Conservation (phyloP, 2,329 filamentous ascomycete species). For the Fusarium sp. region DNA sequence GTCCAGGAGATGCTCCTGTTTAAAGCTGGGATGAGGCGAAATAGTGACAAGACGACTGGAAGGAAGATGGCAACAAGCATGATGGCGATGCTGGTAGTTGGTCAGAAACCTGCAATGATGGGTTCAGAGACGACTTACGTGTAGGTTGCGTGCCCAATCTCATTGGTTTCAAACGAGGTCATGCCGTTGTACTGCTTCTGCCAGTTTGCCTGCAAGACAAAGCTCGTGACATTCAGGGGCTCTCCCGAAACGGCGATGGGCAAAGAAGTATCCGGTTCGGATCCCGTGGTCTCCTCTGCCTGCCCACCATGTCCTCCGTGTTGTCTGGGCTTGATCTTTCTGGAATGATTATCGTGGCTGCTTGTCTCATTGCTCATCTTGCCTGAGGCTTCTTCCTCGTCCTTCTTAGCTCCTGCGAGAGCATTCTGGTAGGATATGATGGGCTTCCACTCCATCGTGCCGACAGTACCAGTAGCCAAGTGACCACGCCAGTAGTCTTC, state of each 20-base stretch:
- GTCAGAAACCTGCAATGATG: background rate
- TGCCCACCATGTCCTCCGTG: conserved; percentile 18
- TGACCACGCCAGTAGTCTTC: conserved; percentile 48
- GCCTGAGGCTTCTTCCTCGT: conserved; percentile 29
- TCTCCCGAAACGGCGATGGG: conserved; percentile 39
- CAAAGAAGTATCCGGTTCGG: conserved; percentile 24
- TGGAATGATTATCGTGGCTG: background rate
- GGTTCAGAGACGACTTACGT: conserved; percentile 7
- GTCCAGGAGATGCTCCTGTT: conserved; percentile 40
- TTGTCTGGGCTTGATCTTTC: conserved; percentile 21
- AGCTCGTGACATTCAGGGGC: conserved; percentile 49
- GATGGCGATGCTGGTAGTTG: conserved; percentile 29
- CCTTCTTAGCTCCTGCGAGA: conserved; percentile 32
- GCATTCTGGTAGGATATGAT: conserved; percentile 46
- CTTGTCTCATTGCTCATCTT: background rate
- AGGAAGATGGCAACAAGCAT: conserved; percentile 48
- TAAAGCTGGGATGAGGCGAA: conserved; percentile 50
- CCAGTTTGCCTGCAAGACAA: conserved; percentile 46
- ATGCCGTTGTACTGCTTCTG: conserved; percentile 62
- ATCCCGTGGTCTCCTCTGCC: conserved; percentile 6
- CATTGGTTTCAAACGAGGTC: conserved; percentile 63
- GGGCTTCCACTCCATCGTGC: conserved; percentile 37
- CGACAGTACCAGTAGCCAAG: conserved; percentile 45
- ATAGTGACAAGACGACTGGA: conserved; percentile 48
- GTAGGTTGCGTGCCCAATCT: conserved; percentile 43